Evolutionary conservation across 78 protist genomes (phyloP).

Genomic region (Polysphondylium violaceum): DNA sequence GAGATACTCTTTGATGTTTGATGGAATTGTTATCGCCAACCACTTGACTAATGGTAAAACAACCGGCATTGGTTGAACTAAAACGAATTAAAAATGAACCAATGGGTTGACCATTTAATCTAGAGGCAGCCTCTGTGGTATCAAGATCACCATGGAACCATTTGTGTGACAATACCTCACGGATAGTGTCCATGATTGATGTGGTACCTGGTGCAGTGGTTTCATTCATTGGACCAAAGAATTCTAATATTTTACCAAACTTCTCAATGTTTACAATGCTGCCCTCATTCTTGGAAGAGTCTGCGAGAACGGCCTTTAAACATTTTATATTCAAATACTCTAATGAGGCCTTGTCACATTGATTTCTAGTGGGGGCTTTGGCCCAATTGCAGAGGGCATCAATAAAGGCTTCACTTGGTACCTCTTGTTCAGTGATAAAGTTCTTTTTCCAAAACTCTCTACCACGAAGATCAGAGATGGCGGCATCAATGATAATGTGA

Average conservation of each 20-base stretch:
- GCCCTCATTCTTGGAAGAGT: constrained; percentile 63
- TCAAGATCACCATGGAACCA: constrained; percentile 86
- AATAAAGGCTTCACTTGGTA: constrained; percentile 67
- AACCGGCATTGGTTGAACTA: constrained; percentile 70
- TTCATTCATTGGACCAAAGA: constrained; percentile 74
- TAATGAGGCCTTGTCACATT: constrained; percentile 64
- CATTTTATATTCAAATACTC: constrained; percentile 78
- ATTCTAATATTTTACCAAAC: constrained; percentile 82
- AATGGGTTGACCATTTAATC: constrained; percentile 75
- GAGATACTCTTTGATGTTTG: constrained; percentile 82
- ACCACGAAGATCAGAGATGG: constrained; percentile 74
- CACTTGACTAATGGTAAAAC: constrained; percentile 74
- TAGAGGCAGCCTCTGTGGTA: constrained; percentile 70
- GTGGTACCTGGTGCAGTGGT: constrained; percentile 42
- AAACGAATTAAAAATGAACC: constrained; percentile 82
- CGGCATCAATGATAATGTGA: constrained; percentile 81
- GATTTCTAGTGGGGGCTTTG: constrained; percentile 46
- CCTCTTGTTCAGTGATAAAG: constrained; percentile 79
- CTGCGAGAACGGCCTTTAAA: constrained; percentile 74
- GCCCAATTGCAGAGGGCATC: constrained; percentile 74
- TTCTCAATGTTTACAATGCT: constrained; percentile 79
- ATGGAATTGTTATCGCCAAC: constrained; percentile 36
- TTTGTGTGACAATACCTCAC: constrained; percentile 70
- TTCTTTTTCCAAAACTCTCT: constrained; percentile 80
- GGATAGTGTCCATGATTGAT: constrained; percentile 66